These are phyloP conservation scores for Petrea volubilis DNA, from an alignment of 257 asterid genomes.

Conservation along the genomic window DNA sequence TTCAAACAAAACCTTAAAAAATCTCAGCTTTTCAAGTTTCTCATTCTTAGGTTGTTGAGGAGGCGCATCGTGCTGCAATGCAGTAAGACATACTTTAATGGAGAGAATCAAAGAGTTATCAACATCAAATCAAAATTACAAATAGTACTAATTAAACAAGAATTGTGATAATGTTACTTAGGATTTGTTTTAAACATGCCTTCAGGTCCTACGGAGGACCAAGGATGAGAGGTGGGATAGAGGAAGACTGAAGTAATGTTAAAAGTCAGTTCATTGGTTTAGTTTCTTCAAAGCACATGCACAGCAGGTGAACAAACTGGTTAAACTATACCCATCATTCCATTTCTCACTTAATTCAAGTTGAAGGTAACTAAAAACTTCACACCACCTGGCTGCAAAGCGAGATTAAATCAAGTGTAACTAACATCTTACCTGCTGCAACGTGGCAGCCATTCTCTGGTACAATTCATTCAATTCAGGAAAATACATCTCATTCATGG, in stretches of 20 bases:
- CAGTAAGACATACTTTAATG: conserved; percentile 18
- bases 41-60: conserved; percentile 83
- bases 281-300: conserved; percentile 10
- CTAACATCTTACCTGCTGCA: conserved; percentile 79
- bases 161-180: not conserved
- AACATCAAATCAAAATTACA: not conserved
- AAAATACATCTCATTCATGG: conserved; percentile 75
- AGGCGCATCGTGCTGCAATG: conserved; percentile 74
- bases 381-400: conserved; percentile 7
- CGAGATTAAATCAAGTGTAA: conserved; percentile 3
- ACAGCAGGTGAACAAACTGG: not conserved
- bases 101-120: conserved; percentile 5
- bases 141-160: not conserved
- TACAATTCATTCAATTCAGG: conserved; percentile 75
- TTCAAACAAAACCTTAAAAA: conserved; percentile 76
- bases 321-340: not conserved
- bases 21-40: conserved; percentile 73
- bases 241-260: not conserved
- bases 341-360: not conserved
- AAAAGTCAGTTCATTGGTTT: not conserved
- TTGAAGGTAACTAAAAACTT: not conserved
- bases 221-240: not conserved
- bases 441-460: conserved; percentile 66
- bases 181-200: not conserved
- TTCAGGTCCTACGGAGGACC: conserved; percentile 9